phyloP scores from a whole-genome alignment of 2,329 filamentous ascomycete genomes.

The Penicillium verrucosum region DNA sequence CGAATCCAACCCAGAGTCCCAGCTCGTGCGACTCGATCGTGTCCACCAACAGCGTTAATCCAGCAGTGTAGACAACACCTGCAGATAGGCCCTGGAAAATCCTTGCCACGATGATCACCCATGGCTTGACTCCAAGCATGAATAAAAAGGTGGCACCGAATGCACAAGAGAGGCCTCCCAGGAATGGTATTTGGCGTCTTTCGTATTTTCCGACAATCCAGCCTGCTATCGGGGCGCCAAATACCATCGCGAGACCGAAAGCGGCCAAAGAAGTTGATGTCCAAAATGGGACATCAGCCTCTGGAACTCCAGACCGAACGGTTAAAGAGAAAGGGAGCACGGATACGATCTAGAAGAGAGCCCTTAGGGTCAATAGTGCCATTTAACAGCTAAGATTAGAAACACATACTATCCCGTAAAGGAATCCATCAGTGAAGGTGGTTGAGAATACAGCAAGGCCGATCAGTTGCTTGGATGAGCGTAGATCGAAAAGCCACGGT shows the following conservation, averaged over 20 bases:
- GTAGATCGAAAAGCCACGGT: slow-evolving; percentile 2
- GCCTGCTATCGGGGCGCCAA: slow-evolving; percentile 4
- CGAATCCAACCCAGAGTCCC: slow-evolving; percentile 9
- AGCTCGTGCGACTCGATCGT: slow-evolving; percentile 9
- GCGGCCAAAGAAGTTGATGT: slow-evolving; percentile 1
- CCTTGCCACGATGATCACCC: slow-evolving; percentile 7
- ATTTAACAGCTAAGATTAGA: not conserved
- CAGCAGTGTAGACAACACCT: slow-evolving; percentile 3
- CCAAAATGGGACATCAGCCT: slow-evolving; percentile 6
- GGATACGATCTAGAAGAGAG: not conserved
- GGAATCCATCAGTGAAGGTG: slow-evolving; percentile 8
- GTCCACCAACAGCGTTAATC: slow-evolving; percentile 8
- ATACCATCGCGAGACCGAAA: slow-evolving; percentile 2
- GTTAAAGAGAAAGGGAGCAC: slow-evolving; percentile 6
- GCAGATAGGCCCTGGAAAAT: slow-evolving; percentile 6
- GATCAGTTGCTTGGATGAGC: slow-evolving; percentile 7
- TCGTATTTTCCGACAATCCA: slow-evolving; percentile 1
- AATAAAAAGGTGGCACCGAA: not conserved
- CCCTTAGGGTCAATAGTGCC: not conserved
- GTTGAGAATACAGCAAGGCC: slow-evolving; percentile 2
- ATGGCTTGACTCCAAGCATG: not conserved
- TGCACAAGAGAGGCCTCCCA: slow-evolving; percentile 2
- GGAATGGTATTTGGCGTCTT: slow-evolving; percentile 1
- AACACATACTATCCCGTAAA: slow-evolving; percentile 3
- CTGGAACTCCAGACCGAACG: not conserved